A percentile compares a stretch with the other conserved stretches of the same genome.
phyloP scores from a whole-genome alignment of 2,329 filamentous ascomycete species.

The Phaeophleospora eucalypticola region DNA sequence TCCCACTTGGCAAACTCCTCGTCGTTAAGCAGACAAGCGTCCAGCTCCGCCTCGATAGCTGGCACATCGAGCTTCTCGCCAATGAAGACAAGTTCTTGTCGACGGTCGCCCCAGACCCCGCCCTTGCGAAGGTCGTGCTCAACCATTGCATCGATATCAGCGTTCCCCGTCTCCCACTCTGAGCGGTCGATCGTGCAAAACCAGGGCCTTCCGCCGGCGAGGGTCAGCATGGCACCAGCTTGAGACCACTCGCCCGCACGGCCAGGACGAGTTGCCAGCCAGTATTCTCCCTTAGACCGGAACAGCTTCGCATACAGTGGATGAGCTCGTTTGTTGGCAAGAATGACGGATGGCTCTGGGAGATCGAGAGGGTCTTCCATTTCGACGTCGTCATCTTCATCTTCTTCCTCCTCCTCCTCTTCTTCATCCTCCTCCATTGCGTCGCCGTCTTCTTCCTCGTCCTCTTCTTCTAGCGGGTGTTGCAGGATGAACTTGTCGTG shows the following conservation, averaged over 20 bases:
- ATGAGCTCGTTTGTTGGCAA: constrained; percentile 54
- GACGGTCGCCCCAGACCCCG: constrained; percentile 60
- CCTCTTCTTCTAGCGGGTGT: constrained; percentile 35
- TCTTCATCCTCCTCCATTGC: constrained; percentile 21
- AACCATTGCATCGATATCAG: constrained; percentile 47
- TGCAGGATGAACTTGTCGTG: constrained; percentile 44
- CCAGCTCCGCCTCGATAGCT: constrained; percentile 51
- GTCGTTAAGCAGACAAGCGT: constrained; percentile 60
- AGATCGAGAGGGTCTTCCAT: constrained; percentile 32
- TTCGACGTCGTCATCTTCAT: constrained; percentile 36
- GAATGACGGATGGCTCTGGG: constrained; percentile 37
- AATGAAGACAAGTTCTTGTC: constrained; percentile 71
- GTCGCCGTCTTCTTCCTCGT: constrained; percentile 27
- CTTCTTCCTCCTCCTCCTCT: constrained; percentile 27
- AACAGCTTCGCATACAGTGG: constrained; percentile 54
- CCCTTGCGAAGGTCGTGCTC: constrained; percentile 41
- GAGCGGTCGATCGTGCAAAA: constrained; percentile 56
- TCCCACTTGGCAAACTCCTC: constrained; percentile 48
- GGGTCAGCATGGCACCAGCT: constrained; percentile 60
- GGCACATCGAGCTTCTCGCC: constrained; percentile 58
- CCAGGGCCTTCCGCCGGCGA: constrained; percentile 54
- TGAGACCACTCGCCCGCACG: constrained; percentile 60
- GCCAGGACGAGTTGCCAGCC: constrained; percentile 56
- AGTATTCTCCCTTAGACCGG: constrained; percentile 61
- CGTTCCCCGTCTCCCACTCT: constrained; percentile 48